Evolutionary conservation across 2,329 filamentous ascomycete genomes (phyloP).

Genomic region (Pleoardoris graminearum): DNA sequence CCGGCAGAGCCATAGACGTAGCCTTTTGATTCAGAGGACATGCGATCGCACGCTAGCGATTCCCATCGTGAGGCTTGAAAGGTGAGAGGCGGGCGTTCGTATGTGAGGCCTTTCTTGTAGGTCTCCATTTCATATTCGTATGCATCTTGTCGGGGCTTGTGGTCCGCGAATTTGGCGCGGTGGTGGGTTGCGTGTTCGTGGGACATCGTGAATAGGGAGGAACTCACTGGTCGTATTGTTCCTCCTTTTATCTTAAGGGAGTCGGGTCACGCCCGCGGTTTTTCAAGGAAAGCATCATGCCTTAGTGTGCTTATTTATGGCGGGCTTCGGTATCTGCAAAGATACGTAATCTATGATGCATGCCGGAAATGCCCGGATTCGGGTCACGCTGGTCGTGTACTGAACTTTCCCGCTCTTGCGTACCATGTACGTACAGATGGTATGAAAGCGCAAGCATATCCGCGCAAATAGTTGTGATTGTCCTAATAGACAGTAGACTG

Average conservation of each 20-base stretch:
- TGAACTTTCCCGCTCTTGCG: too few species aligned
- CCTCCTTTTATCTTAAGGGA: neutral
- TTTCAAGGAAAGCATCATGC: too few species aligned
- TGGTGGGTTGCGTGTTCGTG: conserved; percentile 5
- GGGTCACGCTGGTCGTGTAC: too few species aligned
- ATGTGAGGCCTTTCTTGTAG: conserved; percentile 38
- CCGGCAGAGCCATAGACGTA: conserved; percentile 43
- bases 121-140: conserved; percentile 1
- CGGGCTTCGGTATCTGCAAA: too few species aligned
- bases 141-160: conserved; percentile 3
- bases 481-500: too few species aligned
- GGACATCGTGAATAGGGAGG: neutral
- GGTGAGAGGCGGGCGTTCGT: conserved; percentile 38
- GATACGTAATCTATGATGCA: too few species aligned
- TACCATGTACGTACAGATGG: too few species aligned
- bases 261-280: too few species aligned
- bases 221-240: neutral
- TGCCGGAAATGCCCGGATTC: too few species aligned
- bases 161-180: conserved; percentile 3
- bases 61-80: conserved; percentile 28
- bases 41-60: conserved; percentile 26
- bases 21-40: conserved; percentile 38
- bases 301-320: too few species aligned
- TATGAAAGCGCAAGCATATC: too few species aligned
- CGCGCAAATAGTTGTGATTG: neutral